Evolutionary conservation across 805 yeast species (phyloP).

Genomic region (Sugiyamaella qingdaonensis): DNA sequence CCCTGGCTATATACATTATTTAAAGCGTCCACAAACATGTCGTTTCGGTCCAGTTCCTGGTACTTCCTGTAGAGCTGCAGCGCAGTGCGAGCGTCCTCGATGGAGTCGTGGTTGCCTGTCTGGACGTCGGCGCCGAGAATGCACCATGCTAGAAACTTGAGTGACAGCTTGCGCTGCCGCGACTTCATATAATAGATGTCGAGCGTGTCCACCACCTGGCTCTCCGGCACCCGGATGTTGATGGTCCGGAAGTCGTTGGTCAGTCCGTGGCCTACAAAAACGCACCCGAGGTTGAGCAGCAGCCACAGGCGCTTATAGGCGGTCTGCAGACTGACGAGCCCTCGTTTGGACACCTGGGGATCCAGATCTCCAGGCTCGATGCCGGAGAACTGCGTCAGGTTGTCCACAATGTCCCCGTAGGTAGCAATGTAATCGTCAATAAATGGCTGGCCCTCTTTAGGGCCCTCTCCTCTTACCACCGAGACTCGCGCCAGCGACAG

Average conservation of each 20-base stretch:
- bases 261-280: slow-evolving; percentile 93
- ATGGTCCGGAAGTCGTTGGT: slow-evolving; percentile 89
- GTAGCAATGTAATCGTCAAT: slow-evolving; percentile 90
- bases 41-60: slow-evolving; percentile 53
- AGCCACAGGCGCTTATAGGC: slow-evolving; percentile 91
- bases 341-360: slow-evolving; percentile 56
- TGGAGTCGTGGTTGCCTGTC: slow-evolving; percentile 91
- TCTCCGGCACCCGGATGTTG: slow-evolving; percentile 79
- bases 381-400: slow-evolving; percentile 89
- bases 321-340: slow-evolving; percentile 73
- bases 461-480: slow-evolving; percentile 63
- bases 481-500: slow-evolving; percentile 85
- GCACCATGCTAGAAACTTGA: slow-evolving; percentile 81
- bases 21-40: slow-evolving; percentile 58
- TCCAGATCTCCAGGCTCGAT: slow-evolving; percentile 88
- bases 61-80: slow-evolving; percentile 70
- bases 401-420: slow-evolving; percentile 63
- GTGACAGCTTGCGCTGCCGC: slow-evolving; percentile 70
- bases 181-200: slow-evolving; percentile 71
- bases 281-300: slow-evolving; percentile 78
- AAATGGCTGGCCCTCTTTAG: slow-evolving; percentile 66
- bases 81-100: slow-evolving; percentile 92
- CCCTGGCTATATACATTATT: slow-evolving; percentile 56
- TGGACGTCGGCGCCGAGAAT: slow-evolving; percentile 75
- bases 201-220: slow-evolving; percentile 87